Conservation (phyloP, 371 early-diverging fungal genomes). For the Apophysomyces trapeziformis region DNA sequence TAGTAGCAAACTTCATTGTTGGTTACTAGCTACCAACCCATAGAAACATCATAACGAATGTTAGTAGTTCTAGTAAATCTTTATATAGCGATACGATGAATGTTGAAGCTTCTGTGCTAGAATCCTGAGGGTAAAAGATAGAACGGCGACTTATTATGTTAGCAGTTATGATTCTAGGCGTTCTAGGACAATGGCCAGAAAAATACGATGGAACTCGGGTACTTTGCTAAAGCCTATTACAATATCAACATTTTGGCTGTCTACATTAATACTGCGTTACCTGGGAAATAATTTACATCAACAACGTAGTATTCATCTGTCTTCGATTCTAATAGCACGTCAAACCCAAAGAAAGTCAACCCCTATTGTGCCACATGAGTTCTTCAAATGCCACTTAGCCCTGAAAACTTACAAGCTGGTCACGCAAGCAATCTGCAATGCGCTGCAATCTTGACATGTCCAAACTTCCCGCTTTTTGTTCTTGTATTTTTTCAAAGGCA, state of each 20-base stretch:
- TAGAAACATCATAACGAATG: too few species aligned
- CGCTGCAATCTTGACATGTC: constrained; percentile 31
- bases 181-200: constrained; percentile 17
- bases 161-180: neutral
- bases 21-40: too few species aligned
- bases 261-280: constrained; percentile 25
- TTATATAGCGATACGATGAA: too few species aligned
- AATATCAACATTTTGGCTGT: neutral
- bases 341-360: constrained; percentile 55
- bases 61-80: too few species aligned
- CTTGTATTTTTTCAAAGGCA: constrained; percentile 23
- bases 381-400: neutral
- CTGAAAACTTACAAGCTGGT: constrained; percentile 36
- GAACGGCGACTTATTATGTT: neutral
- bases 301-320: constrained; percentile 40
- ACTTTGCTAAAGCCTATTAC: constrained; percentile 29
- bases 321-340: constrained; percentile 43
- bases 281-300: constrained; percentile 58
- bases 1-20: too few species aligned
- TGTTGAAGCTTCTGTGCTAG: too few species aligned
- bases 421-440: constrained; percentile 38
- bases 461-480: constrained; percentile 28
- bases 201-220: constrained; percentile 21
- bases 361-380: constrained; percentile 26
- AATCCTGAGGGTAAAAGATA: too few species aligned